These are phyloP conservation scores for Inga oerstediana DNA, from an alignment of 306 rosid genomes.

Conservation along the genomic window DNA sequence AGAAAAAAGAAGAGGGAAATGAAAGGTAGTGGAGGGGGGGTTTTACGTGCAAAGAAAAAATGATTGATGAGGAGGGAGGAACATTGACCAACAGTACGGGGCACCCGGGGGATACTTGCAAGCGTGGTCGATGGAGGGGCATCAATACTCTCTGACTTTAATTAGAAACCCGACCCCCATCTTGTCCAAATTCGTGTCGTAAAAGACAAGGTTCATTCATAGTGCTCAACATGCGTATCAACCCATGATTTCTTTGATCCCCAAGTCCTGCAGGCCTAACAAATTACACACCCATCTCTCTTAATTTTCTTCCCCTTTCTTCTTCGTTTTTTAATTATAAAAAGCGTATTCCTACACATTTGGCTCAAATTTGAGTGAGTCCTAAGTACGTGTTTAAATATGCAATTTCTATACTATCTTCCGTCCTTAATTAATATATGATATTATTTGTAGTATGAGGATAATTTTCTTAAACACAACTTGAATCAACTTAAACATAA, in stretches of 20 bases:
- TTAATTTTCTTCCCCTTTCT: background rate
- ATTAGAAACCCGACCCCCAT: background rate
- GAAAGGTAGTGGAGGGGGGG: background rate
- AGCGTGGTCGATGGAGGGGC: background rate
- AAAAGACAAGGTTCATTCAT: background rate
- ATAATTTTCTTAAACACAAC: too few relatives aligned
- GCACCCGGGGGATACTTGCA: background rate
- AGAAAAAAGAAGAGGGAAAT: background rate
- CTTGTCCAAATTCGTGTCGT: background rate
- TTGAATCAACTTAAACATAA: too few relatives aligned
- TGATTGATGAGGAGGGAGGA: background rate
- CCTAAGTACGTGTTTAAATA: too few relatives aligned
- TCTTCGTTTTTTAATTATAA: background rate
- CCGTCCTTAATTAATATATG: too few relatives aligned
- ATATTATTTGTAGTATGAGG: too few relatives aligned
- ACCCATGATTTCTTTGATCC: background rate
- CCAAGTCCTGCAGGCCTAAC: background rate
- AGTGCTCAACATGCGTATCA: background rate
- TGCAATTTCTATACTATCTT: too few relatives aligned
- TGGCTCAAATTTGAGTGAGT: background rate
- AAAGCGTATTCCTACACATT: background rate
- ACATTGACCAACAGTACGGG: background rate
- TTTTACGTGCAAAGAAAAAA: background rate
- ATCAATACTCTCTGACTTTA: background rate
- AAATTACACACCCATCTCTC: background rate